Percentiles rank a stretch among this genome's conserved stretches.
Evolutionary conservation across 306 rosid species (phyloP).

Genomic region (barrel medic (Medicago truncatula)): DNA sequence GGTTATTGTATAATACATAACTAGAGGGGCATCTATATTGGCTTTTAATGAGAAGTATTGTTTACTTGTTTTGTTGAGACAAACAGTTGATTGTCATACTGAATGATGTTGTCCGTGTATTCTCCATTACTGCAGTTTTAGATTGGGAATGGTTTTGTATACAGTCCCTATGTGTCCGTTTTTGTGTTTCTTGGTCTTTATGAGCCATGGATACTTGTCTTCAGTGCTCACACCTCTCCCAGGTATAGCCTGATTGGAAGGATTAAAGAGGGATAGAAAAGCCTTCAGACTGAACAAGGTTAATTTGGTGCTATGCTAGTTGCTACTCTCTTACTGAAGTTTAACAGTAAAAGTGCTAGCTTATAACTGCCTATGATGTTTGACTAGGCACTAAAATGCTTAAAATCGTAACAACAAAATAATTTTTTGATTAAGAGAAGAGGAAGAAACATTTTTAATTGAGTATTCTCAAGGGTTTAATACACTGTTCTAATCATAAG

Average conservation of each 20-base stretch:
- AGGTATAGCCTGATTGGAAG: slow-evolving; percentile 52
- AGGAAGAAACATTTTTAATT: slow-evolving; percentile 12
- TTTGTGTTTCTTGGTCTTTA: slow-evolving; percentile 39
- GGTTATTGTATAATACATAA: slow-evolving; percentile 23
- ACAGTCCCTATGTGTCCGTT: slow-evolving; percentile 32
- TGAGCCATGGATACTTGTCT: slow-evolving; percentile 37
- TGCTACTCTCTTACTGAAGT: slow-evolving; percentile 38
- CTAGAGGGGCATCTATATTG: not conserved
- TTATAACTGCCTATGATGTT: slow-evolving; percentile 38
- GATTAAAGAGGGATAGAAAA: slow-evolving; percentile 48
- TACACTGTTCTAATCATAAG: not conserved
- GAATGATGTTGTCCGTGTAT: slow-evolving; percentile 29
- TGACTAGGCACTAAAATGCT: slow-evolving; percentile 34
- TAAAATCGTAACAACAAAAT: not conserved
- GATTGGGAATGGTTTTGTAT: slow-evolving; percentile 35
- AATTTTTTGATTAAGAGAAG: not conserved
- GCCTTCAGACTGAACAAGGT: slow-evolving; percentile 51
- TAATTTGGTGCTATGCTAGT: slow-evolving; percentile 45
- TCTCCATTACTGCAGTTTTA: slow-evolving; percentile 39
- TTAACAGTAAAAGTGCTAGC: slow-evolving; percentile 39
- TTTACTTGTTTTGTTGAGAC: slow-evolving; percentile 18
- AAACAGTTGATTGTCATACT: slow-evolving; percentile 17
- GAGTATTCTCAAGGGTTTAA: slow-evolving; percentile 13
- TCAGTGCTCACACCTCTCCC: slow-evolving; percentile 44
- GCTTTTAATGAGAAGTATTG: slow-evolving; percentile 27